Base-by-base conservation (phyloP, 1,284 basidiomycete species). In the Malassezia dermatis region DNA sequence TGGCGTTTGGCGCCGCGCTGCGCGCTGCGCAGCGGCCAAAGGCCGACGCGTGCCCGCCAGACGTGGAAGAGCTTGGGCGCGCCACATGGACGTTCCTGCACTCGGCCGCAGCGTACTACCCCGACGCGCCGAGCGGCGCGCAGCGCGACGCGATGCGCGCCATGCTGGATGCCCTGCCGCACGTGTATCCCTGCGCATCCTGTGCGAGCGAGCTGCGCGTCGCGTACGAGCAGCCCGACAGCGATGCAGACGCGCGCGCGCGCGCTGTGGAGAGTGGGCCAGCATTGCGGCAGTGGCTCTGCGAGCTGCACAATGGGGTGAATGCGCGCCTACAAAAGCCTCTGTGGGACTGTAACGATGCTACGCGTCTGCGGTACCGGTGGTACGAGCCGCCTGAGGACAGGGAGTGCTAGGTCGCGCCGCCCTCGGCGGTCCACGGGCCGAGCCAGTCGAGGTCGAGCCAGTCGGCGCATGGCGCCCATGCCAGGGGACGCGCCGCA, bases 61-160 rank as follows among this genome's bases (percentile, higher is more conserved):
- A 74, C 40, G 65, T 63, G 35, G 66, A 68, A 47, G 67, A 64
- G 32, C 57, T 74, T 12, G 71, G 70, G 15, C 59, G 61, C 13
- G 56, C 60, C n/a, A 64, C 71, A 2, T 74, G 71, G 71, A 62
- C 62, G 2, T 64, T 74, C 13, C 46, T 74, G 13, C 71, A 74
- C 44, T 64, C 63, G 8, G 60, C 64, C 0, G 71, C 70, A 1
- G 70, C 71, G 10, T 70, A 71, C 59, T 74, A 68, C 45, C 71
- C 71, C 2, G 47, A 60, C 26, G 45, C 57, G 30, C 70, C 71
- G 10, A 53, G 56, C 0, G 35, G 40, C 5, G 59, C 58, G 19
- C 69, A 74, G 47, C 63, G 65, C 32, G 39, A 21, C 15, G 56
- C 67, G 3, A 69, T 73, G 63, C 61, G 58, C 2, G 60, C 62